Evolutionary conservation across 129 eudicot genomes (phyloP).

Genomic region (Tagetes erecta): DNA sequence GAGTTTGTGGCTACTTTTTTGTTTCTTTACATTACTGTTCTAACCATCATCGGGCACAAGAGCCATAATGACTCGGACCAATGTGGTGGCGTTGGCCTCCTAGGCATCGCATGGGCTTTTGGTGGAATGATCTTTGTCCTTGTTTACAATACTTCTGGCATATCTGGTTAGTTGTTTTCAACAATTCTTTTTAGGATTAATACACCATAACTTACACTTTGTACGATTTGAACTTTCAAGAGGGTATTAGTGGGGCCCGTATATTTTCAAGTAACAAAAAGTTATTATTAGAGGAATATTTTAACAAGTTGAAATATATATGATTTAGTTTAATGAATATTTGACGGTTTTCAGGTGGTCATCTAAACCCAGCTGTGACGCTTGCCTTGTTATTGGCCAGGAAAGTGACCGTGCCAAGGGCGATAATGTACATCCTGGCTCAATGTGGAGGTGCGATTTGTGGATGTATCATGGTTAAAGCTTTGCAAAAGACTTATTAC

Average conservation of each 20-base stretch:
- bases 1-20: slow-evolving; percentile 59
- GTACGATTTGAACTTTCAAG: too few species aligned
- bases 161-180: slow-evolving; percentile 48
- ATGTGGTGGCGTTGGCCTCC: slow-evolving; percentile 64
- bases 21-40: slow-evolving; percentile 55
- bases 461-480: slow-evolving; percentile 49
- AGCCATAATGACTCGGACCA: slow-evolving; percentile 36
- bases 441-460: slow-evolving; percentile 65
- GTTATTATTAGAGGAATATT: too few species aligned
- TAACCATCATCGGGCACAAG: slow-evolving; percentile 63
- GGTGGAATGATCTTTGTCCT: slow-evolving; percentile 75
- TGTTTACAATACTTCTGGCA: slow-evolving; percentile 70
- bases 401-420: slow-evolving; percentile 55
- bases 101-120: slow-evolving; percentile 76
- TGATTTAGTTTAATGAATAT: not conserved
- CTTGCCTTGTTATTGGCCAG: slow-evolving; percentile 57
- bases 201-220: too few species aligned
- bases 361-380: slow-evolving; percentile 66
- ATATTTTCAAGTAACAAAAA: too few species aligned
- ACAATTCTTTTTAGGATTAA: too few species aligned
- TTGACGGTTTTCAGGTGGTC: slow-evolving; percentile 49
- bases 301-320: too few species aligned
- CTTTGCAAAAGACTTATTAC: slow-evolving; percentile 50
- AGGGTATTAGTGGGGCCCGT: too few species aligned
- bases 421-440: slow-evolving; percentile 54